These are phyloP conservation scores for Calophaca sinica DNA, from an alignment of 306 rosid species.

Conservation along the genomic window DNA sequence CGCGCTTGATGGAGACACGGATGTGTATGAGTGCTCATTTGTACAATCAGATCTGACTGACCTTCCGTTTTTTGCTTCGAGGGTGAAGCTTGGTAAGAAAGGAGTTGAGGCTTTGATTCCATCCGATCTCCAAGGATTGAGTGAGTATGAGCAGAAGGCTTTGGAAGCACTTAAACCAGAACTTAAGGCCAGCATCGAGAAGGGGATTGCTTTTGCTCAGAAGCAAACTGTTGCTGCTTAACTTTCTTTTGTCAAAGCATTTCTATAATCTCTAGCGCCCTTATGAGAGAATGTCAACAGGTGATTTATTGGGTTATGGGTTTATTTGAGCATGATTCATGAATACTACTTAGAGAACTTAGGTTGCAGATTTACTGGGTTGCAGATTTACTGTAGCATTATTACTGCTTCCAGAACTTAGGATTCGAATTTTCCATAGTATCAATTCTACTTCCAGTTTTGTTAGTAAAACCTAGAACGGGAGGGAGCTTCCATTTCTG, in stretches of 20 bases:
- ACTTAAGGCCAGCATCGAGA: constrained; percentile 93
- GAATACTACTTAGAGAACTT: constrained; percentile 45
- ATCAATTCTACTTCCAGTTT: constrained; percentile 52
- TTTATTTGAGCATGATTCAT: constrained; percentile 48
- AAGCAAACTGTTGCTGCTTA: constrained; percentile 74
- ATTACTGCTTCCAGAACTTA: constrained; percentile 44
- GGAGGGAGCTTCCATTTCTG: constrained; percentile 46
- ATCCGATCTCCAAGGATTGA: constrained; percentile 88
- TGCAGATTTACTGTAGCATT: constrained; percentile 48
- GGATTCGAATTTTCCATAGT: constrained; percentile 43
- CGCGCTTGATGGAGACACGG: constrained; percentile 92
- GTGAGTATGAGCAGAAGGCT: constrained; percentile 89
- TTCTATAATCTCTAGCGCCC: constrained; percentile 36
- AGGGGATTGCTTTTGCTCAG: constrained; percentile 85
- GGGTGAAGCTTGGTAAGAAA: constrained; percentile 90
- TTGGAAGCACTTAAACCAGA: constrained; percentile 93
- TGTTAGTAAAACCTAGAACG: constrained; percentile 56
- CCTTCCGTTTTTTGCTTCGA: constrained; percentile 93
- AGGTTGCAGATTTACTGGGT: constrained; percentile 46
- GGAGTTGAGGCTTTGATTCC: constrained; percentile 86
- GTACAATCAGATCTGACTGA: constrained; percentile 89
- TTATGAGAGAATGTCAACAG: constrained; percentile 41
- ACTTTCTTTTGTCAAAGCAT: constrained; percentile 33
- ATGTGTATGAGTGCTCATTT: constrained; percentile 87
- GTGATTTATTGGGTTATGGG: constrained; percentile 30